Evolutionary conservation across 345 rosid species (phyloP), one percentile per base, ranked within the genome.

Genomic region (Boechera divaricarpa): DNA sequence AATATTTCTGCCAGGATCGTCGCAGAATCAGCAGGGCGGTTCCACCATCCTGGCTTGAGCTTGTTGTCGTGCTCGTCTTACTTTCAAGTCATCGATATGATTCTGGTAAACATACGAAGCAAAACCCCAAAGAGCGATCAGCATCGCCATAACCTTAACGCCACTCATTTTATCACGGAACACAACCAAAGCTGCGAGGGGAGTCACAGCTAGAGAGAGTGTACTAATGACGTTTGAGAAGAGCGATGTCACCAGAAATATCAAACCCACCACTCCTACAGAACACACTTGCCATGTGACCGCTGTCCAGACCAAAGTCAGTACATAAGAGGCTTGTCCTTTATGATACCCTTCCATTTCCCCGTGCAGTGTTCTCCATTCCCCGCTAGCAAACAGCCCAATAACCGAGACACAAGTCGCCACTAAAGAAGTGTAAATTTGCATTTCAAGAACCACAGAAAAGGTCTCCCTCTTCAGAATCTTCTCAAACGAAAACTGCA

Each of bases 401-500:
- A 65, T 47, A 3, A 75, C 8, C 26, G 83, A 70, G 3, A 81
- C 69, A 44, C 79, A 74, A 39, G 83, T 65, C 0, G 89, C 83
- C 0, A 79, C 86, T 4, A 82, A 48, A n/a, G 87, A 87, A 4
- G 84, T 82, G 73, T 84, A 84, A 5, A 84, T 81, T 36, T 87
- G 87, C 89, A 83, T 85, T 31, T 87, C 80, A 5, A 82, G 78
- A 6, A 85, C 91, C 36, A 79, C 86, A 0, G 79, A 79, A 16
- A 73, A 79, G 16, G 82, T 79, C 65, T 79, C 82, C 10, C 18
- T 69, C 18, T 74, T 79, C 53, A 79, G 21, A 60, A 94, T 77
- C 84, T 89, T 94, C 78, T 89, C 86, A 62, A 94, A 94, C 21
- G 90, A 67, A 49, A 88, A 82, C 76, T 94, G 97, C 92, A 89